These are phyloP conservation scores for Solanum chiquidenum DNA, from an alignment of 257 asterid species.

Conservation along the genomic window DNA sequence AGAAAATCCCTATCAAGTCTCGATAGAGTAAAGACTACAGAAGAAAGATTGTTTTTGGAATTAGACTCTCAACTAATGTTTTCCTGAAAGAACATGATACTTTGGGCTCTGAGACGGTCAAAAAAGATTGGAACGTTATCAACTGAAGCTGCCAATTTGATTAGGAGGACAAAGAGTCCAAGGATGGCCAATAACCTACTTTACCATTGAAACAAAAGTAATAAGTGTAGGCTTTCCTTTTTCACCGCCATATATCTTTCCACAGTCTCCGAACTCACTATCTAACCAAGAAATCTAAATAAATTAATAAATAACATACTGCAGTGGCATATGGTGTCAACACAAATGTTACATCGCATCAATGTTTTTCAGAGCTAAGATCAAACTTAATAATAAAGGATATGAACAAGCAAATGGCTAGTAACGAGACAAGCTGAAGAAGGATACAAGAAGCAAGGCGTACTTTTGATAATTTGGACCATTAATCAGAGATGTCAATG, in stretches of 20 bases:
- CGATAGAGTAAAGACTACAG: background rate
- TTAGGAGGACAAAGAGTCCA: background rate
- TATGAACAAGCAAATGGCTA: background rate
- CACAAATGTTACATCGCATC: background rate
- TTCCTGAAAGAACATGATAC: background rate
- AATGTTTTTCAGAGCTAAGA: background rate
- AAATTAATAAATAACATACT: background rate
- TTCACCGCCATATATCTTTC: background rate
- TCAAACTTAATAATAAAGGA: background rate
- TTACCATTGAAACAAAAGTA: background rate
- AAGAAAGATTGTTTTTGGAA: background rate
- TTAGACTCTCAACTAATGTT: background rate
- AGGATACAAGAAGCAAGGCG: background rate
- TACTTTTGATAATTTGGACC: constrained; percentile 79
- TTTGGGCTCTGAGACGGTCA: background rate
- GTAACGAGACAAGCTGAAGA: background rate
- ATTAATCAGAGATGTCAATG: constrained; percentile 58
- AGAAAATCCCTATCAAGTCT: background rate
- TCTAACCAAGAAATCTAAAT: background rate
- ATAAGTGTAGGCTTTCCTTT: background rate
- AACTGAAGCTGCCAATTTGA: background rate
- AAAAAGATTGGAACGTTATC: background rate
- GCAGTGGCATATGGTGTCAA: background rate
- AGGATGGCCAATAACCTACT: background rate
- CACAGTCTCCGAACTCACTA: background rate